phyloP scores from a whole-genome alignment of 2,329 filamentous ascomycete species.

The Alternaria angustiovoidea region DNA sequence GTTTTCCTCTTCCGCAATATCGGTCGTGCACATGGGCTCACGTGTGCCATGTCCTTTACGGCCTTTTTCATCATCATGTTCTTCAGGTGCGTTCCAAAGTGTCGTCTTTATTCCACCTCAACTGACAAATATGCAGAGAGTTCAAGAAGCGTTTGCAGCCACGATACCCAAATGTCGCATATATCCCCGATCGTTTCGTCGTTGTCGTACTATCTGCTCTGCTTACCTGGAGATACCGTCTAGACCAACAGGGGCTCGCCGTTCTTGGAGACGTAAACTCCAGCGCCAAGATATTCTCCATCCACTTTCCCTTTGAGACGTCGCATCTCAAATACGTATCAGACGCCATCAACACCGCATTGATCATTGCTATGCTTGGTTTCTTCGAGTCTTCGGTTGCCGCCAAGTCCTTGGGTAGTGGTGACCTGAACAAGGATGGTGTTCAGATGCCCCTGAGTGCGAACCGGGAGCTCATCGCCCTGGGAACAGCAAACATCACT shows the following conservation, averaged over 20 bases:
- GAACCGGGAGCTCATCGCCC: constrained; percentile 90
- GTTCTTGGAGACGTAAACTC: constrained; percentile 84
- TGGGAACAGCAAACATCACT: constrained; percentile 89
- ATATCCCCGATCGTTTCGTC: constrained; percentile 88
- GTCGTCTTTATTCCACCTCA: not conserved
- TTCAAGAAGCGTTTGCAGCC: constrained; percentile 83
- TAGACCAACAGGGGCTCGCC: constrained; percentile 81
- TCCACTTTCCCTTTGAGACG: constrained; percentile 84
- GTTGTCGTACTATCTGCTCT: constrained; percentile 87
- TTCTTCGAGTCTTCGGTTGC: constrained; percentile 98
- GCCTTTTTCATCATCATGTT: constrained; percentile 91
- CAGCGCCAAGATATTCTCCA: constrained; percentile 74
- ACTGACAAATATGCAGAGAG: constrained; percentile 62
- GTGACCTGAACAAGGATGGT: constrained; percentile 63
- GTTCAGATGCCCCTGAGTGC: constrained; percentile 86
- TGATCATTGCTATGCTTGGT: constrained; percentile 92
- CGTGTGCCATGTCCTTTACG: constrained; percentile 76
- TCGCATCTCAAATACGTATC: constrained; percentile 82
- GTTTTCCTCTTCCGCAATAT: constrained; percentile 77
- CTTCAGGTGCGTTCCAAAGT: constrained; percentile 68
- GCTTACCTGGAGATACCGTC: constrained; percentile 77
- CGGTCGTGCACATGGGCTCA: constrained; percentile 73
- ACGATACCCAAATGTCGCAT: constrained; percentile 80
- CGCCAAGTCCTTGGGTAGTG: constrained; percentile 78
- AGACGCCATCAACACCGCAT: constrained; percentile 87